Conservation (phyloP, 1,284 basidiomycete genomes). For the Leccinum subrobustum region DNA sequence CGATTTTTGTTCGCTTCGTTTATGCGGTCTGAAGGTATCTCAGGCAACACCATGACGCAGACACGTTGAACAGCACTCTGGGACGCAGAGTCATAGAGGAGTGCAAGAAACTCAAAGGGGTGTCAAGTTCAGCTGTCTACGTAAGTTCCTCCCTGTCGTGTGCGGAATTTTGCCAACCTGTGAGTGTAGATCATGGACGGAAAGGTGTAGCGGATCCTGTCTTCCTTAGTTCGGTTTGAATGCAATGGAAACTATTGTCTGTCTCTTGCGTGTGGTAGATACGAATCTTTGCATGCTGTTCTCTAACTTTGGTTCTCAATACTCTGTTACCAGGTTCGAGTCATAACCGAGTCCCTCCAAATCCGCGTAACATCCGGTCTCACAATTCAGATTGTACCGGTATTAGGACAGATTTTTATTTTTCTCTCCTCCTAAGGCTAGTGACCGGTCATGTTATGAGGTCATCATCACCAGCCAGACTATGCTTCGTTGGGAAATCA, state of each 20-base stretch:
- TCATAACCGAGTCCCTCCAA: neutral
- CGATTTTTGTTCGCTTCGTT: neutral
- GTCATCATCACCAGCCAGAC: neutral
- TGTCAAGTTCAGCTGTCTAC: slow-evolving; percentile 34
- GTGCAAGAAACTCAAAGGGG: slow-evolving; percentile 63
- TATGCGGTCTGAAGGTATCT: slow-evolving; percentile 43
- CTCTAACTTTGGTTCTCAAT: neutral
- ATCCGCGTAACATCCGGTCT: neutral
- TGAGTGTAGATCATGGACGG: slow-evolving; percentile 20
- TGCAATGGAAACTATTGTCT: neutral
- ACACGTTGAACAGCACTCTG: slow-evolving; percentile 45
- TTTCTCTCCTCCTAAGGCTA: neutral
- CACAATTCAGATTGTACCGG: neutral
- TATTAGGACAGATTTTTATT: neutral
- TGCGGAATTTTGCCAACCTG: neutral
- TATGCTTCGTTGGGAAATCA: neutral
- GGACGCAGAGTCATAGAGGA: slow-evolving; percentile 59
- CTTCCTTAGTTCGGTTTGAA: neutral
- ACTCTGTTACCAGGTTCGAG: neutral
- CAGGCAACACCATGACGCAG: slow-evolving; percentile 50
- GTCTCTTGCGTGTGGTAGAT: neutral
- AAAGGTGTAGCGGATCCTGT: slow-evolving; percentile 18
- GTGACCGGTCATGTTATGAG: neutral
- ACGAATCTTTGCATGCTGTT: neutral
- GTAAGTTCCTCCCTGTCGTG: slow-evolving; percentile 12